phyloP scores from a whole-genome alignment of 257 asterid genomes.

The Nyctanthes arbortristis region DNA sequence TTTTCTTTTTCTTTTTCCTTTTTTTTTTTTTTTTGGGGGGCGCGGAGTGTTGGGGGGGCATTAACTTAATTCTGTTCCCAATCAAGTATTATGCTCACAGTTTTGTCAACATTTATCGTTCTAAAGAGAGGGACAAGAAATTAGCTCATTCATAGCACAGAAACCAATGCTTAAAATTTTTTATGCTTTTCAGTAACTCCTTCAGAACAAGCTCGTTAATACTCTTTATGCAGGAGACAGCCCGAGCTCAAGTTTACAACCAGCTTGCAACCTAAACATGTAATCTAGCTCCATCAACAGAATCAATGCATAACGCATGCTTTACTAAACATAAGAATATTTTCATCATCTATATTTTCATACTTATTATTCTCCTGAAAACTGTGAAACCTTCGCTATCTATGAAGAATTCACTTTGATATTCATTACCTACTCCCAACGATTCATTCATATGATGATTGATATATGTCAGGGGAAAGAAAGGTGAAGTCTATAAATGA shows the following conservation, averaged over 20 bases:
- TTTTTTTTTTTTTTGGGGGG: too few species aligned
- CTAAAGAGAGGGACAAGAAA: not conserved
- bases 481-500: not conserved
- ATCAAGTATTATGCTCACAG: conserved; percentile 14
- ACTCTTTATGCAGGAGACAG: not conserved
- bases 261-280: not conserved
- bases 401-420: not conserved
- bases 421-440: not conserved
- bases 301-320: not conserved
- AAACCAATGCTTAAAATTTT: not conserved
- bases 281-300: conserved; percentile 4
- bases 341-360: not conserved
- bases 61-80: not conserved
- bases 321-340: not conserved
- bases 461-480: not conserved
- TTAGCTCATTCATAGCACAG: conserved; percentile 10
- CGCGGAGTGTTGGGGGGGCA: too few species aligned
- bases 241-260: not conserved
- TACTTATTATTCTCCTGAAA: not conserved
- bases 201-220: not conserved
- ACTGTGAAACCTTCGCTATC: not conserved
- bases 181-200: not conserved
- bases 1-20: not conserved
- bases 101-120: not conserved
- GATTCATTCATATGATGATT: not conserved